Conservation (phyloP, 177 flowering plant species). For the Vitis hybrid region DNA sequence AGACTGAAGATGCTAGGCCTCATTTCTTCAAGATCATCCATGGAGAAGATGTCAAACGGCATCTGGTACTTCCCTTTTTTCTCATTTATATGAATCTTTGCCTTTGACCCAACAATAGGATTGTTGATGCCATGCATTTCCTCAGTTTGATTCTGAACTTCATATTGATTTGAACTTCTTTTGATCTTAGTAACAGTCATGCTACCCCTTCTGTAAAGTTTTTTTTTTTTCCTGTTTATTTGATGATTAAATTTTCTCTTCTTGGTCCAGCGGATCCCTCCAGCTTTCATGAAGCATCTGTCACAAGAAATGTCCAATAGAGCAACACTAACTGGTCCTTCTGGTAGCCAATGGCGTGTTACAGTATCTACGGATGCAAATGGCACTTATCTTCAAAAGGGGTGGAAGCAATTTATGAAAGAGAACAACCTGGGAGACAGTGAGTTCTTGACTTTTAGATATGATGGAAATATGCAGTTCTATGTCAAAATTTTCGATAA, state of each 20-base stretch:
- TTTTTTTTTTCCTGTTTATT: too few species aligned
- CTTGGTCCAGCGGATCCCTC: slow-evolving; percentile 10
- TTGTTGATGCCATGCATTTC: not conserved
- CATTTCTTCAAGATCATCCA: slow-evolving; percentile 4
- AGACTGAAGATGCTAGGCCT: not conserved
- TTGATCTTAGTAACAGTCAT: not conserved
- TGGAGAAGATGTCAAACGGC: not conserved
- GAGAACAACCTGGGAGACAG: slow-evolving; percentile 18
- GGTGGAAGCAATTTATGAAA: slow-evolving; percentile 28
- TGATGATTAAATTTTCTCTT: not conserved
- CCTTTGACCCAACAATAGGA: not conserved
- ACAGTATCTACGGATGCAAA: not conserved
- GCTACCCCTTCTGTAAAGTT: too few species aligned
- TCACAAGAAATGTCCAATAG: not conserved
- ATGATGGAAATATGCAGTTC: slow-evolving; percentile 29
- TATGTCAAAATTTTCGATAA: slow-evolving; percentile 24
- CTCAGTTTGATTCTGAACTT: too few species aligned
- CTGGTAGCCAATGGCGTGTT: slow-evolving; percentile 10
- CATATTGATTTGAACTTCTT: not conserved
- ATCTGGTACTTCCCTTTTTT: not conserved
- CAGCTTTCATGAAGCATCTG: slow-evolving; percentile 9
- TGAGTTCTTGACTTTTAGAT: slow-evolving; percentile 29
- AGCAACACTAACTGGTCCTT: slow-evolving; percentile 8
- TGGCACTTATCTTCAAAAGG: slow-evolving; percentile 7
- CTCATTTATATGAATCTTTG: too few species aligned